Evolutionary conservation across 2,329 filamentous ascomycete genomes (phyloP).

Genomic region (Colletotrichum nymphaeae): DNA sequence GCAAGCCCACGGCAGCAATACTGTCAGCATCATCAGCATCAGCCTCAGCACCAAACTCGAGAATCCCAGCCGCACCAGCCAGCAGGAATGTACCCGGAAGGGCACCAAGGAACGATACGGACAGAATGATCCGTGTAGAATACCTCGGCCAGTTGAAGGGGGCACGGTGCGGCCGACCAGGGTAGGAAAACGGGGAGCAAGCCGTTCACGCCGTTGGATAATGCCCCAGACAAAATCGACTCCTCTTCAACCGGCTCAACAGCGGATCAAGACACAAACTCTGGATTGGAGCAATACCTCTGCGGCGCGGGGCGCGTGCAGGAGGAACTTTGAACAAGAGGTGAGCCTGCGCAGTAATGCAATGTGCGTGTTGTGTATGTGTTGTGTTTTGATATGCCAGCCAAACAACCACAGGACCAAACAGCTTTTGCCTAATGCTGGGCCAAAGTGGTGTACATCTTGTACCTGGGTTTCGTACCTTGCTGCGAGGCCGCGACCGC

Average conservation of each 20-base stretch:
- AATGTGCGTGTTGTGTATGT: slow-evolving; percentile 17
- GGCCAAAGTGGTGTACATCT: slow-evolving; percentile 2
- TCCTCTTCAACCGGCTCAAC: slow-evolving; percentile 3
- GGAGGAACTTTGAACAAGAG: slow-evolving; percentile 12
- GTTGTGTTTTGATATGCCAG: slow-evolving; percentile 32
- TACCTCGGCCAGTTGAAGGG: slow-evolving; percentile 8
- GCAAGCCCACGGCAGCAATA: neutral
- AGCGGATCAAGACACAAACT: slow-evolving; percentile 1
- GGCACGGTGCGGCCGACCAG: slow-evolving; percentile 1
- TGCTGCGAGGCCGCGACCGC: neutral
- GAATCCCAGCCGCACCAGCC: neutral
- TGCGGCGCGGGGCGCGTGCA: slow-evolving; percentile 29
- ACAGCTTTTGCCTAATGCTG: slow-evolving; percentile 10
- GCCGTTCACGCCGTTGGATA: slow-evolving; percentile 24
- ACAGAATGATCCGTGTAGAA: neutral
- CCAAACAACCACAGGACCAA: slow-evolving; percentile 19
- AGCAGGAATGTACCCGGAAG: neutral
- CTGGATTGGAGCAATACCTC: slow-evolving; percentile 18
- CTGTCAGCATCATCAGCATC: neutral
- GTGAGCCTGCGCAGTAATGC: slow-evolving; percentile 9
- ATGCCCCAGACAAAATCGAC: neutral
- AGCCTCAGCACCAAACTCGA: neutral
- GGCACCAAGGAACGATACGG: slow-evolving; percentile 3
- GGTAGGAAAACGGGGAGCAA: slow-evolving; percentile 1
- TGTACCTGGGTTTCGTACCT: neutral